Base-by-base conservation (phyloP, 2,329 filamentous ascomycete species). In the Trichoderma atrobrunneum region DNA sequence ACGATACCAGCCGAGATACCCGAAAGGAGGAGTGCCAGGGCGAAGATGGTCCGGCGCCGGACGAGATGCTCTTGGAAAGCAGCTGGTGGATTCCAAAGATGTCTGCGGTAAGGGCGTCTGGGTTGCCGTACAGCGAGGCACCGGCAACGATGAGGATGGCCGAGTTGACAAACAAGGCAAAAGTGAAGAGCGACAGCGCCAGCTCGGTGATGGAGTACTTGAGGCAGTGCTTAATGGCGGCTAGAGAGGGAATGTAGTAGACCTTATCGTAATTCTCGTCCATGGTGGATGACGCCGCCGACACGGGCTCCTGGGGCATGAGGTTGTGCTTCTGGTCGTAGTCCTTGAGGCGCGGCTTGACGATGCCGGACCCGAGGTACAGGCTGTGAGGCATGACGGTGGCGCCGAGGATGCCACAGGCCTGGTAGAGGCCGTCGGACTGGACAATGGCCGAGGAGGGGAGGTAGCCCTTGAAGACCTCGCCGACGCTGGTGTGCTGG, bases 21-120 rank as follows among this genome's bases (percentile, higher is more conserved):
- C 0, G 92, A 95, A 0, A 97, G 87, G 0, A 97, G 87, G 1
- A 97, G 84, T 0, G 94, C 93, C 3, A 97, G 84, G 0, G 93
- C 93, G 74, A 97, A 97, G n/a, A 97, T 85, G 3, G 92, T 93
- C 93, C 94, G 0, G 93, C 94, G 0, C 88, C 92, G 0, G 91
- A 90, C 0, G 92, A 90, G 66, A 97, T 89, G 70, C 89, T 91
- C 0, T 81, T 77, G 0, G 90, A 87, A 0, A 97, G 88, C 3
- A 97, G 85, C 48, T 86, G 81, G 81, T 97, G 91, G 76, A 97
- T 97, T 43, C 89, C 90, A 78, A 97, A 97, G 54, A 97, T 91
- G 78, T 96, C 91, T 1, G 93, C 93, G 59, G 89, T 84, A 7
- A 86, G 82, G 1, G 92, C 92, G 3, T 88, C 86, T 0, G 86